phyloP scores from a whole-genome alignment of 2,329 filamentous ascomycete genomes.

The Claviceps arundinis region DNA sequence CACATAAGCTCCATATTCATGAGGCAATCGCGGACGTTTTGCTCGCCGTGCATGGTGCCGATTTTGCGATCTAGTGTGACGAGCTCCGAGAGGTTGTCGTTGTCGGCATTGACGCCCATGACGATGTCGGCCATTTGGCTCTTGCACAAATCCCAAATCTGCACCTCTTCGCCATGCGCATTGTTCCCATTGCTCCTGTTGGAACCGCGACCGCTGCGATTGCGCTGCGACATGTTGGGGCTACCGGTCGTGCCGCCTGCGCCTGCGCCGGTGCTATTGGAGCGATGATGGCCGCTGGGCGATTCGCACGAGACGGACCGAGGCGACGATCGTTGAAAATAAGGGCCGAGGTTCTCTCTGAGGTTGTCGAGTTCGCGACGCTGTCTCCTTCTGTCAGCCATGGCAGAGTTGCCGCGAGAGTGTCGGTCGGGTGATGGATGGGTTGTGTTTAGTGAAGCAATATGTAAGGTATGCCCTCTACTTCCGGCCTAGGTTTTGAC shows the following conservation, averaged over 20 bases:
- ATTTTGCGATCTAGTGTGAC: conserved; percentile 27
- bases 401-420: conserved; percentile 6
- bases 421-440: neutral
- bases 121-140: conserved; percentile 26
- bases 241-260: neutral
- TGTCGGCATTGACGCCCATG: conserved; percentile 27
- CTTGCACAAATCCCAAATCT: conserved; percentile 30
- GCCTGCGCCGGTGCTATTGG: conserved; percentile 4
- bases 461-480: neutral
- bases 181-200: conserved; percentile 29
- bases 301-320: conserved; percentile 5
- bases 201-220: conserved; percentile 30
- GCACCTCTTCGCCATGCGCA: conserved; percentile 28
- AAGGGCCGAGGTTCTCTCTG: conserved; percentile 21
- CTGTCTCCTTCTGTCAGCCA: conserved; percentile 22
- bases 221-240: conserved; percentile 28
- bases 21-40: conserved; percentile 24
- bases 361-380: conserved; percentile 21
- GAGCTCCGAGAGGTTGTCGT: conserved; percentile 26
- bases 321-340: conserved; percentile 16
- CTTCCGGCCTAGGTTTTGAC: neutral
- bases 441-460: neutral
- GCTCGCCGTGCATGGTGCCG: conserved; percentile 23
- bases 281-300: conserved; percentile 5
- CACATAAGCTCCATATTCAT: conserved; percentile 29